These are phyloP conservation scores for Sporothrix variecibatus DNA, from an alignment of 2,329 filamentous ascomycete genomes.

Conservation along the genomic window DNA sequence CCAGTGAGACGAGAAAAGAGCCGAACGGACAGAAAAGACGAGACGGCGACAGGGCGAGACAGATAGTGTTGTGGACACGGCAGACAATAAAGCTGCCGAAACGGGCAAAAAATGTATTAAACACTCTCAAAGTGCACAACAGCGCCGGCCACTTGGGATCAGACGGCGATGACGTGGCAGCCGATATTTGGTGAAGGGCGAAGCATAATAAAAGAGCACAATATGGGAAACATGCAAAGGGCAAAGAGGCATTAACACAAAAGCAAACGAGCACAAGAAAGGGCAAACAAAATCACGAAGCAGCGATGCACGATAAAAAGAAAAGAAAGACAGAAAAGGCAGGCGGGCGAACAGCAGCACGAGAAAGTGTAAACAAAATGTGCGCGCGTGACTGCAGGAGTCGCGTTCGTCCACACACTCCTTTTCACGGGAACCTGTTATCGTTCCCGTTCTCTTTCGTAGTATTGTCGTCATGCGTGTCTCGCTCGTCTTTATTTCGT, in stretches of 20 bases:
- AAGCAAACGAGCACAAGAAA: neutral
- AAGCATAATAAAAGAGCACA: neutral
- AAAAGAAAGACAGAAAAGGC: neutral
- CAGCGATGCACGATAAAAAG: neutral
- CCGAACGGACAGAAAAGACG: neutral
- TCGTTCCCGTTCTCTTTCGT: neutral
- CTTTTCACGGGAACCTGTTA: neutral
- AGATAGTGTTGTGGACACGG: neutral
- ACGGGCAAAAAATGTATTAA: neutral
- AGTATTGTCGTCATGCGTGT: conserved; percentile 1
- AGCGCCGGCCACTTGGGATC: conserved; percentile 8
- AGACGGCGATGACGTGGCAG: conserved; percentile 22
- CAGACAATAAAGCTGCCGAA: neutral
- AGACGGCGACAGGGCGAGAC: neutral
- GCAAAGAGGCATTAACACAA: neutral
- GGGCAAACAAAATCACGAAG: neutral
- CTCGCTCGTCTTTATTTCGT: neutral
- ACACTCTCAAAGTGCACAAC: neutral
- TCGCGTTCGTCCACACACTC: neutral
- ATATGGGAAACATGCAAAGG: neutral
- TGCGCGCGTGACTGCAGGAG: neutral
- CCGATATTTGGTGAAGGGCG: neutral
- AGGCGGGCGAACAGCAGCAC: neutral
- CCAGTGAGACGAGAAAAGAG: neutral
- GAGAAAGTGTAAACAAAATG: conserved; percentile 20